phyloP scores from a whole-genome alignment of 2,329 filamentous ascomycete genomes.

The Whalleya microplaca region DNA sequence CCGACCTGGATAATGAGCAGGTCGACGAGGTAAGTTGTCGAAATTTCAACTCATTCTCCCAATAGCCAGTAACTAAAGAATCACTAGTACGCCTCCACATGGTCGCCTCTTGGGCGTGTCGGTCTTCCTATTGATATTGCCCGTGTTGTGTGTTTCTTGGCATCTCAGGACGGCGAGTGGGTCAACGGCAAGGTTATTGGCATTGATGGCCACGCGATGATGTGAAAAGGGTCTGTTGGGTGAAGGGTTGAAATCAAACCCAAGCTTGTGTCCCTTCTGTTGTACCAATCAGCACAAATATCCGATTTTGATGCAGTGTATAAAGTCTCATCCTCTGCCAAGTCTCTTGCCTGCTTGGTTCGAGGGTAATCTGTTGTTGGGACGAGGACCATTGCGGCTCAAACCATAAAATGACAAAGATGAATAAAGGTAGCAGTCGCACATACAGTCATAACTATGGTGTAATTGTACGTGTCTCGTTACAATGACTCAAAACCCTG shows the following conservation, averaged over 20 bases:
- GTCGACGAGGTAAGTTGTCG: slow-evolving; percentile 55
- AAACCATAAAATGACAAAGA: no score
- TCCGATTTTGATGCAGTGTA: no score
- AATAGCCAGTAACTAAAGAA: slow-evolving; percentile 10
- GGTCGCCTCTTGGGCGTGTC: slow-evolving; percentile 67
- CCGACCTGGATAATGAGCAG: slow-evolving; percentile 58
- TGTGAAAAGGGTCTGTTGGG: slow-evolving; percentile 24
- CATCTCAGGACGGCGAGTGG: slow-evolving; percentile 52
- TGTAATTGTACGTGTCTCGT: no score
- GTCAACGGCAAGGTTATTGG: slow-evolving; percentile 45
- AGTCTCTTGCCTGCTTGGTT: no score
- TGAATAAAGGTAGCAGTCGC: no score
- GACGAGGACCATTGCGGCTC: no score
- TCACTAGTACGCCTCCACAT: slow-evolving; percentile 61
- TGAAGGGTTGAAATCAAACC: no score
- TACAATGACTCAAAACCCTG: no score
- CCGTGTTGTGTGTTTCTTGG: slow-evolving; percentile 62
- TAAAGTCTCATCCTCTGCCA: no score
- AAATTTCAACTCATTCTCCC: neutral
- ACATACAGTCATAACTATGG: no score
- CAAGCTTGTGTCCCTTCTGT: no score
- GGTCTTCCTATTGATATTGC: slow-evolving; percentile 71
- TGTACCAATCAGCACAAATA: neutral
- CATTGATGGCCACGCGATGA: slow-evolving; percentile 38
- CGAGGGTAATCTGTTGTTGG: no score